Evolutionary conservation across 306 rosid species (phyloP).

Genomic region (Trifolium subterraneum): DNA sequence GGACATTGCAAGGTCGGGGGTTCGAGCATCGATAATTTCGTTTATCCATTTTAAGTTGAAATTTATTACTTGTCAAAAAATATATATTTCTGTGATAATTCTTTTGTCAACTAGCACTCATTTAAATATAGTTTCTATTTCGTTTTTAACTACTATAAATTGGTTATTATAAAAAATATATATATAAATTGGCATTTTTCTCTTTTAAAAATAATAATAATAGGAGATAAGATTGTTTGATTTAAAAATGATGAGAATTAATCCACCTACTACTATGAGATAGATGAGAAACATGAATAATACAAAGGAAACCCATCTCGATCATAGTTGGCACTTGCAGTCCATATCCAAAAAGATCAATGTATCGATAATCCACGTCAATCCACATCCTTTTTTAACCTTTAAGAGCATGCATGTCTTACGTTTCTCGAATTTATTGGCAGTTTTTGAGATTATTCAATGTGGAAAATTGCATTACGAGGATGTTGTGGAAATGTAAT

Average conservation of each 20-base stretch:
- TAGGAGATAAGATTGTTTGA: conserved; percentile 28
- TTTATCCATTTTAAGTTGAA: no score
- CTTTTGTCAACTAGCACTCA: no score
- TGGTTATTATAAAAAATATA: no score
- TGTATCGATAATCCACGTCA: conserved; percentile 33
- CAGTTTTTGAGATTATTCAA: not conserved
- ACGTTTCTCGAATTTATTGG: conserved; percentile 11
- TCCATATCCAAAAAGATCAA: not conserved
- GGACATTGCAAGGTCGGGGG: no score
- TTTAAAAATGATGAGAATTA: not conserved
- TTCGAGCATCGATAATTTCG: no score
- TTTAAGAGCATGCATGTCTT: not conserved
- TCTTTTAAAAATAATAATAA: not conserved
- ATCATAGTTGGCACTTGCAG: conserved; percentile 22
- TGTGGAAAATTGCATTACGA: no score
- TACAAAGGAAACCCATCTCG: not conserved
- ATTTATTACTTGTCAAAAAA: no score
- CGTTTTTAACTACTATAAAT: no score
- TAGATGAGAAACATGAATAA: not conserved
- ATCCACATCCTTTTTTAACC: conserved; percentile 27
- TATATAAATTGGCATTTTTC: no score
- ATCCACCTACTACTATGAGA: not conserved
- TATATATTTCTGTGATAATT: no score
- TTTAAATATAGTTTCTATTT: no score
- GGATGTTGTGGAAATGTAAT: no score